Evolutionary conservation across 352 stramenopile species (phyloP), one percentile per base, ranked within the genome.

Genomic region (Pythium folliculosum): DNA sequence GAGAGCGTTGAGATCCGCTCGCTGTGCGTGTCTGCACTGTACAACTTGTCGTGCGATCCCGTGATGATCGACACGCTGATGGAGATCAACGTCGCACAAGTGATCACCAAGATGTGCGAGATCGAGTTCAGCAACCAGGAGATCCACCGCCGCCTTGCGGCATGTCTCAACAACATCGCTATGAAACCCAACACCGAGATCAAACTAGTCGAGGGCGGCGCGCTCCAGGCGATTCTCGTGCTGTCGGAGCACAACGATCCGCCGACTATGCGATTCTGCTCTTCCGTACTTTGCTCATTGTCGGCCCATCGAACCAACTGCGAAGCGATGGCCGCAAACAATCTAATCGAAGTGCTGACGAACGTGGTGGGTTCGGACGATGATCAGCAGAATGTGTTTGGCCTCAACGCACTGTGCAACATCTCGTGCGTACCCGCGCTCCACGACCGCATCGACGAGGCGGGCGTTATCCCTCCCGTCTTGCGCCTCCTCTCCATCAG

Each of bases 71-170:
- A 92, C 51, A 82, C 75, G 14, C 74, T 95, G 22, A 92, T 95
- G 83, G 86, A 95, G 59, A 84, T 93, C 65, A 90, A 92, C 69
- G 78, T 96, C 19, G 77, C 82, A 9, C 81, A 95, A 61, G 82
- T 97, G 48, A 84, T 95, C 63, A 86, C 88, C 32, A 92, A 95
- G 55, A 81, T 95, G 63, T 94, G 85, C 51, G 87, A 95, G 52
- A 91, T 90, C 60, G 85, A 92, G 59, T 94, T 92, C 71, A 90
- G 77, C 50, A 91, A 87, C 63, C 82, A 92, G 37, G 83, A 93
- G 51, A 90, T 90, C 58, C 81, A 92, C 53, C 78, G 78, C 0
- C 80, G 82, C 5, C 78, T 94, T 3, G 82, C 86, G 19, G 83
- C 86, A 14, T 94, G 84, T 61, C 61, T 94, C 8, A 90, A 84